phyloP scores from a whole-genome alignment of 495 filamentous ascomycete genomes.

The Talaromyces borbonicus region DNA sequence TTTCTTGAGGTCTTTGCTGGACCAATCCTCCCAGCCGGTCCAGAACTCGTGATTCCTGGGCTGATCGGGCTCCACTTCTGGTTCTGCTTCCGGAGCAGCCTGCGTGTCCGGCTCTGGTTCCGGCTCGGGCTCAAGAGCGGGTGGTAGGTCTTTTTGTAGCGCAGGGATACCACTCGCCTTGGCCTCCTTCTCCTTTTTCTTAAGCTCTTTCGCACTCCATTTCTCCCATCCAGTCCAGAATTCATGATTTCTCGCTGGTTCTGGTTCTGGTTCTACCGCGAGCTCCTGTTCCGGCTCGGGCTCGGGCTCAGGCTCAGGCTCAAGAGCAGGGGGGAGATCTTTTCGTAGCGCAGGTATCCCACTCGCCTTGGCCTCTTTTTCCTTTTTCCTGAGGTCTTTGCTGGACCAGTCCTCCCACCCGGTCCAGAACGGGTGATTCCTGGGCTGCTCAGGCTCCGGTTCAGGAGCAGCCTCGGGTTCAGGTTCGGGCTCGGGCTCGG shows the following conservation, averaged over 20 bases:
- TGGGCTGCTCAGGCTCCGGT: no score
- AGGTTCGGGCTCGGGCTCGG: conserved; percentile 9
- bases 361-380: no score
- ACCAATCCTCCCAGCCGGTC: conserved; percentile 4
- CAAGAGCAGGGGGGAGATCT: conserved; percentile 1
- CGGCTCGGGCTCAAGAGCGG: not conserved
- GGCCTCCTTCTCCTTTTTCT: conserved; percentile 14
- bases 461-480: conserved; percentile 9
- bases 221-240: conserved; percentile 1
- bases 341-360: no score
- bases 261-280: conserved; percentile 19
- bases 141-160: not conserved
- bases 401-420: no score
- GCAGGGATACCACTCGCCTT: conserved; percentile 8
- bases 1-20: conserved; percentile 9
- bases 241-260: conserved; percentile 4
- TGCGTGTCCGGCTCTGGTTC: conserved; percentile 12
- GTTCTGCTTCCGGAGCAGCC: conserved; percentile 12
- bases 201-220: conserved; percentile 8
- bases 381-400: no score
- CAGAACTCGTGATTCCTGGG: conserved; percentile 6
- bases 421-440: no score
- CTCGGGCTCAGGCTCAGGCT: conserved; percentile 8
- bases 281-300: conserved; percentile 1
- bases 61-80: not conserved